Conservation (phyloP, 306 rosid species). For the Castanea sativa region DNA sequence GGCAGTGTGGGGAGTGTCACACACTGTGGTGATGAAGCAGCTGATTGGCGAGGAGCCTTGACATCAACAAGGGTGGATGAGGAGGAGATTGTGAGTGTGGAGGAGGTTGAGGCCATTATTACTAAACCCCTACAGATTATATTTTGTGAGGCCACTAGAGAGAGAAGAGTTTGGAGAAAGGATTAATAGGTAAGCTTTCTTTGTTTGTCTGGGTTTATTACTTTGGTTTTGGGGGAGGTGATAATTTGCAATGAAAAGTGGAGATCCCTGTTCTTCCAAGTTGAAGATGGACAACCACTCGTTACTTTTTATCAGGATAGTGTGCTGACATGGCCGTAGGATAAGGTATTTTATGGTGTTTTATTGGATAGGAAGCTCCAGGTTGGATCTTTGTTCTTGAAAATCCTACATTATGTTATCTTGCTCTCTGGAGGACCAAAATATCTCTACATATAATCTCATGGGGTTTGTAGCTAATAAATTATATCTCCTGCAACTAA, state of each 20-base stretch:
- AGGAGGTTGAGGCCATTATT: conserved; percentile 71
- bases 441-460: not conserved
- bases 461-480: no score
- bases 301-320: conserved; percentile 49
- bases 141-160: conserved; percentile 18
- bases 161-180: conserved; percentile 10
- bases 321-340: conserved; percentile 53
- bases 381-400: conserved; percentile 3
- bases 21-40: conserved; percentile 62
- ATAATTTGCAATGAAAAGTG: conserved; percentile 37
- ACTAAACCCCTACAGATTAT: conserved; percentile 17
- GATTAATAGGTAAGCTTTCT: conserved; percentile 9
- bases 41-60: conserved; percentile 56
- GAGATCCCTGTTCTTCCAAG: conserved; percentile 30
- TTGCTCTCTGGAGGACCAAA: not conserved
- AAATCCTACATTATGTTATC: not conserved
- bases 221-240: conserved; percentile 22
- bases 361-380: conserved; percentile 41
- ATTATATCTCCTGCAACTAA: no score
- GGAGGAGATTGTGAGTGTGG: conserved; percentile 69
- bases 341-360: conserved; percentile 55
- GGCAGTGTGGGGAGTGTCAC: conserved; percentile 70
- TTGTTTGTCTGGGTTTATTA: conserved; percentile 25
- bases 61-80: conserved; percentile 59
- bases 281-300: conserved; percentile 49